These are phyloP conservation scores for Aspergillus brasiliensis DNA, from an alignment of 2,329 filamentous ascomycete genomes.

Conservation along the genomic window DNA sequence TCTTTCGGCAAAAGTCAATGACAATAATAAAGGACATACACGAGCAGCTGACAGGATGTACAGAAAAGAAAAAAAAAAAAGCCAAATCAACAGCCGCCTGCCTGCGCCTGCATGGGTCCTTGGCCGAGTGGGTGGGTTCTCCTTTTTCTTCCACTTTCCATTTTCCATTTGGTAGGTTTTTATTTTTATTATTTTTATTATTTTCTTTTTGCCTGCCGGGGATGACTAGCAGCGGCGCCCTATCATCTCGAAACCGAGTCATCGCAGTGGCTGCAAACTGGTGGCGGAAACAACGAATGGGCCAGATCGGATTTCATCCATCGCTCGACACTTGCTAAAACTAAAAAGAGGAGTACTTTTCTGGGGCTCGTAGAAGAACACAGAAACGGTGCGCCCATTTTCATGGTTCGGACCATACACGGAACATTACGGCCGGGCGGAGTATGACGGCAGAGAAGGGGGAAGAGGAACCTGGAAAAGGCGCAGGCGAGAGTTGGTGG, in stretches of 20 bases:
- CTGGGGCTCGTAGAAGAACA: conserved; percentile 6
- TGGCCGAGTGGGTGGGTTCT: conserved; percentile 10
- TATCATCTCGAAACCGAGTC: conserved; percentile 2
- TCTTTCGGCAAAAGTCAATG: conserved; percentile 6
- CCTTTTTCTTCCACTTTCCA: background rate
- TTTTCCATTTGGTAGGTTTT: no score
- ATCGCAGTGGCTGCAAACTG: background rate
- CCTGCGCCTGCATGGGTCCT: conserved; percentile 18
- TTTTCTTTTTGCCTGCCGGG: background rate
- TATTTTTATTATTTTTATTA: no score
- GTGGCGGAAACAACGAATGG: background rate
- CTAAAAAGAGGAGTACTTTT: no score
- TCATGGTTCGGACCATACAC: conserved; percentile 26
- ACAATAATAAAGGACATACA: conserved; percentile 12
- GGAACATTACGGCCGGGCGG: conserved; percentile 17
- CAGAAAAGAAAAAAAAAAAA: conserved; percentile 1
- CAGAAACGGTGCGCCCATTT: conserved; percentile 5
- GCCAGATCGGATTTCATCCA: conserved; percentile 3
- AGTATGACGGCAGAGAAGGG: conserved; percentile 10
- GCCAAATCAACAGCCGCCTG: conserved; percentile 12
- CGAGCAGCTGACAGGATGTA: conserved; percentile 6
- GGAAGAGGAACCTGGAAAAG: conserved; percentile 7
- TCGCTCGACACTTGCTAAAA: background rate
- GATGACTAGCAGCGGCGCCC: background rate
- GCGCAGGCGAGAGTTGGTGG: conserved; percentile 4